Evolutionary conservation across 345 rosid species (phyloP).

Genomic region (Citrus cavaleriei): DNA sequence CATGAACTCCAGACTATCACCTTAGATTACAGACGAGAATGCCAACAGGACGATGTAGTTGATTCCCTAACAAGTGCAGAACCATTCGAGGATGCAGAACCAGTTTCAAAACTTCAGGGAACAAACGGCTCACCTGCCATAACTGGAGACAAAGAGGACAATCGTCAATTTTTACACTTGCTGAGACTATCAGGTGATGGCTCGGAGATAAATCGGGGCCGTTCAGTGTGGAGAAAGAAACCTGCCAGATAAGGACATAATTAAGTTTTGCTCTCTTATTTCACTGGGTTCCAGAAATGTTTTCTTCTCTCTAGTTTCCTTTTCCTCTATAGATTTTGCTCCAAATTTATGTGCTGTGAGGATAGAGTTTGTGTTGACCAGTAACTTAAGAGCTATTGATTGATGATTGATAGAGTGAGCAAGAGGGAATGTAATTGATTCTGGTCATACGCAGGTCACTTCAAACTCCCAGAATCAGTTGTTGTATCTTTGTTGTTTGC

Average conservation of each 20-base stretch:
- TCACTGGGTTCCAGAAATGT: neutral
- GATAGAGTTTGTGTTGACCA: neutral
- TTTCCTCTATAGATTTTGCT: neutral
- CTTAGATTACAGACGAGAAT: slow-evolving; percentile 83
- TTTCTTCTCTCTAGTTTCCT: neutral
- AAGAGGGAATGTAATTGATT: neutral
- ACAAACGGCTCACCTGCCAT: slow-evolving; percentile 55
- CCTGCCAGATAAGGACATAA: slow-evolving; percentile 32
- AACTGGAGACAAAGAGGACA: slow-evolving; percentile 20
- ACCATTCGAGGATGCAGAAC: slow-evolving; percentile 21
- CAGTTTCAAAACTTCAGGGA: slow-evolving; percentile 28
- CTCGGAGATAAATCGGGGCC: slow-evolving; percentile 81
- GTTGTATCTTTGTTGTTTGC: neutral
- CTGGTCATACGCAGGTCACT: neutral
- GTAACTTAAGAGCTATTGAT: neutral
- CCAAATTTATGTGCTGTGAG: neutral
- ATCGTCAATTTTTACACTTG: slow-evolving; percentile 61
- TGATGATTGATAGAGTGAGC: neutral
- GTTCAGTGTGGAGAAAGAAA: slow-evolving; percentile 85
- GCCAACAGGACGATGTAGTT: slow-evolving; percentile 78
- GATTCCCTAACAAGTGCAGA: slow-evolving; percentile 82
- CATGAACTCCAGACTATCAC: slow-evolving; percentile 84
- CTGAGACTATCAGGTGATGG: slow-evolving; percentile 71
- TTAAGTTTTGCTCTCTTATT: neutral
- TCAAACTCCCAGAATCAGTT: neutral